Percentiles rank a stretch among this genome's conserved stretches.
Evolutionary conservation across 352 stramenopile genomes (phyloP).

Genomic region (Phytophthora boehmeriae): DNA sequence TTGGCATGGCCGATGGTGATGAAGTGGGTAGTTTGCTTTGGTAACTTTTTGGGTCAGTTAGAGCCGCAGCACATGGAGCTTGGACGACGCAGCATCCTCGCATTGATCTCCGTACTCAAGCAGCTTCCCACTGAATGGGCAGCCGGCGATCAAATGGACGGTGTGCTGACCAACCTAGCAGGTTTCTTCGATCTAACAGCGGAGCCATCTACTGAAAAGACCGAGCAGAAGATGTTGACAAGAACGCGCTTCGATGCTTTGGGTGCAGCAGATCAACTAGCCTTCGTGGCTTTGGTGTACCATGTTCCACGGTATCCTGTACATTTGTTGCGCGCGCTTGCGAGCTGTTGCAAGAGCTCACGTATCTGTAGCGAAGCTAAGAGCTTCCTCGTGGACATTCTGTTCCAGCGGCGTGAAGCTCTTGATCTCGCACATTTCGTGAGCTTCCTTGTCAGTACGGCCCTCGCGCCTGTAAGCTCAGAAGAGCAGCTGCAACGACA

Average conservation of each 20-base stretch:
- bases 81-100: slow-evolving; percentile 60
- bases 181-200: slow-evolving; percentile 65
- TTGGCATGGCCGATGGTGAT: slow-evolving; percentile 68
- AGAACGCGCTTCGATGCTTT: slow-evolving; percentile 64
- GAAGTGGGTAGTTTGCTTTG: slow-evolving; percentile 76
- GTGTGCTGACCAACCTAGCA: slow-evolving; percentile 61
- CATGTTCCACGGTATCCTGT: slow-evolving; percentile 78
- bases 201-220: slow-evolving; percentile 26
- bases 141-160: slow-evolving; percentile 50
- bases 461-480: slow-evolving; percentile 47
- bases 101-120: slow-evolving; percentile 80
- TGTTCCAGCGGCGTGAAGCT: slow-evolving; percentile 63
- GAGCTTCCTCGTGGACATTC: slow-evolving; percentile 83
- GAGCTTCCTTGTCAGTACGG: slow-evolving; percentile 81
- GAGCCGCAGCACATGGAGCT: slow-evolving; percentile 68
- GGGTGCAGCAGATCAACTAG: slow-evolving; percentile 53
- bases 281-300: slow-evolving; percentile 78
- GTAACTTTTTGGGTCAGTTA: slow-evolving; percentile 59
- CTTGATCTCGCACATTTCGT: slow-evolving; percentile 79
- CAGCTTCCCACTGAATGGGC: slow-evolving; percentile 66
- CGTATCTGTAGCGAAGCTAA: slow-evolving; percentile 71
- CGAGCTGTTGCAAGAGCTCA: slow-evolving; percentile 77
- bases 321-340: slow-evolving; percentile 64
- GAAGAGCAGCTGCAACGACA: slow-evolving; percentile 29
- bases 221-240: slow-evolving; percentile 30